Percentiles rank a stretch among this genome's conserved stretches.
Evolutionary conservation across 345 rosid genomes (phyloP).

Genomic region (Moricandia arvensis): DNA sequence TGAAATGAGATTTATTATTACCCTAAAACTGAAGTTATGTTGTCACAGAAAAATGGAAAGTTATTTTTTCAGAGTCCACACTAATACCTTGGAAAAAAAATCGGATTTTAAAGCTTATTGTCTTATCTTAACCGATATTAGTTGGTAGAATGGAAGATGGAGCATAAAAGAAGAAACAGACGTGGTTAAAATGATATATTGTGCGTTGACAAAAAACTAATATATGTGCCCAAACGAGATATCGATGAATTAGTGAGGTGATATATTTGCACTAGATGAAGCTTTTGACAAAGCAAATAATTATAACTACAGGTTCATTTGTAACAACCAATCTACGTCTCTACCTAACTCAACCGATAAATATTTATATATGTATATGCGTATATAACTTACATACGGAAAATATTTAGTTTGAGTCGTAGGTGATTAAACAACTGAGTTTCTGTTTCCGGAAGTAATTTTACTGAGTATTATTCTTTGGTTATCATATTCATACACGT

Average conservation of each 20-base stretch:
- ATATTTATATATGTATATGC: not conserved
- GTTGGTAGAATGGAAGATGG: slow-evolving; percentile 7
- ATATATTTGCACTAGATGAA: not conserved
- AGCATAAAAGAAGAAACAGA: not conserved
- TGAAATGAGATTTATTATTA: not conserved
- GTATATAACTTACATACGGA: not conserved
- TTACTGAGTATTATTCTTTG: not conserved
- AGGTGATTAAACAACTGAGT: not conserved
- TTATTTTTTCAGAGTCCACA: not conserved
- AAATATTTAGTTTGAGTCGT: not conserved
- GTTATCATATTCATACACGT: not conserved
- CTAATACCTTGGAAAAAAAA: not conserved
- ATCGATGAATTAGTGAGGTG: not conserved
- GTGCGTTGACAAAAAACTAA: not conserved
- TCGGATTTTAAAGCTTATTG: not conserved
- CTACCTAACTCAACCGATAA: not conserved
- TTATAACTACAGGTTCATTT: not conserved
- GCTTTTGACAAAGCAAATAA: not conserved
- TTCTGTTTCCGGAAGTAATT: not conserved
- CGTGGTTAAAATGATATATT: not conserved
- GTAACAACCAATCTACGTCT: slow-evolving; percentile 17
- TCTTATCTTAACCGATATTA: slow-evolving; percentile 2
- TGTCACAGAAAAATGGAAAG: no score
- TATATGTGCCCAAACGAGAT: not conserved
- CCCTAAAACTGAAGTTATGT: not conserved